Conservation (phyloP, 495 filamentous ascomycete genomes). For the Extremus antarcticus region DNA sequence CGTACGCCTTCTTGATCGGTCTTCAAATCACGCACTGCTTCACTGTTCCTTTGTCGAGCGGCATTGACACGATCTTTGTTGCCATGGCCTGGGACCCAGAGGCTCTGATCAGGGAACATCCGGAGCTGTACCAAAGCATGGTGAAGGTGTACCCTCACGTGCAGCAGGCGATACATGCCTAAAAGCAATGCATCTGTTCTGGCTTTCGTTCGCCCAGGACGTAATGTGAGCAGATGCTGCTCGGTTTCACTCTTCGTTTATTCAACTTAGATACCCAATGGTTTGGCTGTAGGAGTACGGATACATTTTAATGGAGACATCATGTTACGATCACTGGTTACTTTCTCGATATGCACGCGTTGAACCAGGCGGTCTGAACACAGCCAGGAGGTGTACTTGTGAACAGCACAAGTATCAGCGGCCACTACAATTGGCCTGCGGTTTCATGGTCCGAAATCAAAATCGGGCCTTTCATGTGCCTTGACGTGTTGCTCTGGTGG, state of each 20-base stretch:
- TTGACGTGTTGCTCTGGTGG: no score
- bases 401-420: no score
- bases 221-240: no score
- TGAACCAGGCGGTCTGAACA: no score
- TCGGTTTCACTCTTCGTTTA: no score
- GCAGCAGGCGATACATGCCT: conserved; percentile 58
- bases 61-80: conserved; percentile 74
- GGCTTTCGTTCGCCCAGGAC: not conserved
- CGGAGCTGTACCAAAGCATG: conserved; percentile 66
- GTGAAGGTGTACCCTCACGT: conserved; percentile 73
- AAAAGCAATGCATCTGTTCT: not conserved
- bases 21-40: conserved; percentile 82
- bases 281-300: no score
- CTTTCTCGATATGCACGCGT: no score
- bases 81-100: conserved; percentile 83
- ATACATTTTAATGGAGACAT: no score
- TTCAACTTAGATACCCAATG: not conserved
- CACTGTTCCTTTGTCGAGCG: conserved; percentile 52
- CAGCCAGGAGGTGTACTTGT: no score
- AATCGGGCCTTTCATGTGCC: not conserved
- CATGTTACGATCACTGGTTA: no score
- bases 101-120: conserved; percentile 70
- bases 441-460: not conserved
- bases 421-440: no score
- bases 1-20: conserved; percentile 73